Evolutionary conservation across 1,284 basidiomycete genomes (phyloP).

Genomic region (Malassezia slooffiae): DNA sequence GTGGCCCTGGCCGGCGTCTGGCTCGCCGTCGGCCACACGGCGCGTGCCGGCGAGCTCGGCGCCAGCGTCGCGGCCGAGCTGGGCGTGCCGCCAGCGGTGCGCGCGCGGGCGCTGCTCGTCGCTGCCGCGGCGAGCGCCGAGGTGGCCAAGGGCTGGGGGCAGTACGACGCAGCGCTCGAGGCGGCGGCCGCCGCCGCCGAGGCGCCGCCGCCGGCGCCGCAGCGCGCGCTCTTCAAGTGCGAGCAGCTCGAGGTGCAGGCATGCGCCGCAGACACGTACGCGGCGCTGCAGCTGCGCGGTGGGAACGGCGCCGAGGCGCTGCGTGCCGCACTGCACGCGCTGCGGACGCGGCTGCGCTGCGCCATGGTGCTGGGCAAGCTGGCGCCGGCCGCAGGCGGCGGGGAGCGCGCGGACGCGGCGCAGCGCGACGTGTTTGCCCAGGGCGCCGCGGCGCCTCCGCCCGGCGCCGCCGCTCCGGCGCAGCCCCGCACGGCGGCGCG

Average conservation of each 20-base stretch:
- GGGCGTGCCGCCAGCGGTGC: no score
- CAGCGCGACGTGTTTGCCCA: slow-evolving; percentile 3
- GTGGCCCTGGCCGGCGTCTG: no score
- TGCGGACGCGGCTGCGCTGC: slow-evolving; percentile 4
- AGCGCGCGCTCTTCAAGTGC: neutral
- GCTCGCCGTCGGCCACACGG: no score
- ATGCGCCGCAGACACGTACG: slow-evolving; percentile 2
- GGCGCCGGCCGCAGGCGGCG: neutral
- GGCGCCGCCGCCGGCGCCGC: neutral
- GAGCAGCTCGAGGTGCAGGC: slow-evolving; percentile 5
- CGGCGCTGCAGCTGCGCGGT: neutral
- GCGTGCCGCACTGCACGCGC: slow-evolving; percentile 1
- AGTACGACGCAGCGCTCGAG: no score
- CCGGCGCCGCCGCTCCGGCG: neutral
- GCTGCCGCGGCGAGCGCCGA: no score
- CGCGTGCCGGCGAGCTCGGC: no score
- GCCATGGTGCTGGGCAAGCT: slow-evolving; percentile 1
- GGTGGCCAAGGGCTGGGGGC: no score
- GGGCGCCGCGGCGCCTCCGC: neutral
- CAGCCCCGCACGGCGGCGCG: neutral
- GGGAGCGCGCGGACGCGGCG: neutral
- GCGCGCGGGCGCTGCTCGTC: no score
- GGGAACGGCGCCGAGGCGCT: neutral
- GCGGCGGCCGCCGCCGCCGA: neutral
- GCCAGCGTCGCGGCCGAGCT: no score